phyloP scores from a whole-genome alignment of 257 asterid species.

The Nicotiana benthamiana region DNA sequence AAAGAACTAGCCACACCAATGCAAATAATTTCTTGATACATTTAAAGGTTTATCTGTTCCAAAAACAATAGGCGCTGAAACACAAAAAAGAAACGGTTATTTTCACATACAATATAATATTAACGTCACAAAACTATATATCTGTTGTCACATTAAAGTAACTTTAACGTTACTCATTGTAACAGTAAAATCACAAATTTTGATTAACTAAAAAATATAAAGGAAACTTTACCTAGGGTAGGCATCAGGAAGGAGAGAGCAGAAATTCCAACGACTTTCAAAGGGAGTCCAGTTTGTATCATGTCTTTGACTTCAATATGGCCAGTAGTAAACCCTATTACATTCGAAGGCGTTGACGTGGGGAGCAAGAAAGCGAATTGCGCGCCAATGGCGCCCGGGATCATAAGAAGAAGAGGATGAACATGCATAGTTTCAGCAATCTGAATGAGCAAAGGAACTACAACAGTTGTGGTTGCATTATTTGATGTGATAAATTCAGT shows the following conservation, averaged over 20 bases:
- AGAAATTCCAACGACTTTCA: constrained; percentile 48
- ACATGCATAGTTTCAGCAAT: constrained; percentile 49
- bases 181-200: neutral
- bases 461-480: constrained; percentile 67
- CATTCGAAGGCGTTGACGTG: constrained; percentile 78
- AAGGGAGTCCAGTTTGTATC: constrained; percentile 51
- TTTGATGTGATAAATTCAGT: constrained; percentile 90
- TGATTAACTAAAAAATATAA: too few relatives aligned
- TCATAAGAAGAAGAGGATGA: constrained; percentile 64
- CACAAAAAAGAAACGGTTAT: neutral
- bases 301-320: constrained; percentile 65
- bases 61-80: constrained; percentile 62
- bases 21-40: constrained; percentile 14
- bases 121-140: neutral
- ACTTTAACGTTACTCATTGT: neutral
- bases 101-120: too few relatives aligned
- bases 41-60: constrained; percentile 37
- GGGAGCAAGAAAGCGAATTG: constrained; percentile 69
- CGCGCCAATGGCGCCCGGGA: constrained; percentile 74
- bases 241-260: constrained; percentile 72
- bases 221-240: constrained; percentile 54
- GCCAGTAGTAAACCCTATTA: constrained; percentile 79
- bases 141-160: neutral
- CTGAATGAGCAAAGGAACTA: constrained; percentile 61
- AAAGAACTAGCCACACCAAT: neutral